Base-by-base conservation (phyloP, 768 basidiomycete species). In the Pleurotus tuoliensis region DNA sequence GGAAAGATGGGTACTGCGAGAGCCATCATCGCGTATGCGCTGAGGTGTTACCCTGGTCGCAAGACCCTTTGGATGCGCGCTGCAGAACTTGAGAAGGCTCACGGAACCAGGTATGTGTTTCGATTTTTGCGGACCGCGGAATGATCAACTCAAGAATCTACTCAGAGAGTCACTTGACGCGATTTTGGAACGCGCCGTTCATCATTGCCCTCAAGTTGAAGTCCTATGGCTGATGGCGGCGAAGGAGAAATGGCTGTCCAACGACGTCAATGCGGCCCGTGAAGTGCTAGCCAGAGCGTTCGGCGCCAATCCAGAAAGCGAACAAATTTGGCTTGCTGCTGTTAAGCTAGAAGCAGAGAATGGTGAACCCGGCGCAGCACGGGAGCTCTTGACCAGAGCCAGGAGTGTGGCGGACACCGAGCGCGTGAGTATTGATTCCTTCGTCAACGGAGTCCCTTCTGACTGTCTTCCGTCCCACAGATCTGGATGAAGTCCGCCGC, bases 401-500 rank as follows among this genome's bases (percentile, higher is more conserved):
- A 76, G 96, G 58, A 88, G 84, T 15, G 91, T 95, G 11, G 94
- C 95, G 0, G 91, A 93, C 63, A 98, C 96, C 1, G 88, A 96
- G 62, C 75, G 94, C 70, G 94, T 93, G 61, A 64, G 86, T 73
- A 20, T 25, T 5, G 18, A 24, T 37, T 47, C 52, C 16, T 38
- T 51, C 25, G 0, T 16, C 39, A 38, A 40, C 18, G 1, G 2
- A n/a, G n/a, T 25, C 41, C 45, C 43, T 59, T 4, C 18, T 61
- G 16, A 51, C 62, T 46, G 30, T 48, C 53, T 46, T 51, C 38
- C 20, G 24, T 62, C 2, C 39, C 5, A 43, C 65, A 96, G 94
- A 98, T 99, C 51, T 99, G 96, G 97, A 94, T 98, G 94, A 98
- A 99, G 69, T 94, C 92, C 1, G 94, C 92, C 2, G 92, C 92